Conservation (phyloP, 2,329 filamentous ascomycete species). For the Colletotrichum tanaceti region DNA sequence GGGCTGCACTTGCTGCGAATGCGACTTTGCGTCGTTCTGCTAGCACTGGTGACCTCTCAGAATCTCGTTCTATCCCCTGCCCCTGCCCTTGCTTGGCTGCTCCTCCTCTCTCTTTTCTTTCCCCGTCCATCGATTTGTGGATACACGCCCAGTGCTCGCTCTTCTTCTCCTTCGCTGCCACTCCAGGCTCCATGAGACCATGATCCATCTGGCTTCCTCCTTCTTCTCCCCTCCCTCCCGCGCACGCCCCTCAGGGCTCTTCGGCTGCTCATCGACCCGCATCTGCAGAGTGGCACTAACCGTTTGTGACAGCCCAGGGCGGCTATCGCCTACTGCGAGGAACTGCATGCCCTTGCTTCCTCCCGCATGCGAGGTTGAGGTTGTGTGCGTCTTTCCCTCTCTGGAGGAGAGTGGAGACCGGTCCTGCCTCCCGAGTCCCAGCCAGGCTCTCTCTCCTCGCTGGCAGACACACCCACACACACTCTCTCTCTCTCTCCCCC, state of each 20-base stretch:
- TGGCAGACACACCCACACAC: background rate
- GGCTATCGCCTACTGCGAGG: conserved; percentile 40
- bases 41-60: conserved; percentile 29
- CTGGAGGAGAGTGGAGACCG: background rate
- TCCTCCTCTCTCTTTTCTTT: background rate
- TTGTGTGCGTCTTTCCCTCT: background rate
- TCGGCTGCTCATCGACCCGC: conserved; percentile 30
- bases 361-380: conserved; percentile 32
- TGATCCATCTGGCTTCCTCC: background rate
- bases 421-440: background rate
- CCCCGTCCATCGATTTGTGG: conserved; percentile 26
- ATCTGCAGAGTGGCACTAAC: conserved; percentile 32
- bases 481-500: background rate
- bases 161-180: conserved; percentile 4
- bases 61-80: conserved; percentile 10
- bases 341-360: conserved; percentile 37
- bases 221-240: conserved; percentile 12
- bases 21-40: conserved; percentile 13
- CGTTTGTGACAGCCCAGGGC: conserved; percentile 37
- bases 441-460: background rate
- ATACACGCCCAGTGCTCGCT: conserved; percentile 15
- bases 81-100: background rate
- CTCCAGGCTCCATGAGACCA: background rate
- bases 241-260: conserved; percentile 22
- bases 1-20: conserved; percentile 26